Conservation (phyloP, 2,329 filamentous ascomycete genomes). For the Fusarium nelsonii region DNA sequence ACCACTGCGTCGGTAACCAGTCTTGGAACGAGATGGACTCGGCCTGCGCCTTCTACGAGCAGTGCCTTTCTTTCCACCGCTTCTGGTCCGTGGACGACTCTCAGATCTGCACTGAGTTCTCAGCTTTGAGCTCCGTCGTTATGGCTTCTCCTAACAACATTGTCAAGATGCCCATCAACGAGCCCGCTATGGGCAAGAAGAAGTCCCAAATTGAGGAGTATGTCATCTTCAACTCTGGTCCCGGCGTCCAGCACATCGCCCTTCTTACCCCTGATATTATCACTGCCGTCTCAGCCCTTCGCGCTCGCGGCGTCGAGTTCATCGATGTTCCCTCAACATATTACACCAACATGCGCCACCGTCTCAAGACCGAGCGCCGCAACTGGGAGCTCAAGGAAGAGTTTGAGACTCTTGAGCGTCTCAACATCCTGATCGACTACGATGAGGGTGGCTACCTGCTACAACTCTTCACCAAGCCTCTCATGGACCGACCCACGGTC, state of each 20-base stretch:
- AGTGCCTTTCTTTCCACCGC: constrained; percentile 90
- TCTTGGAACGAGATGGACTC: constrained; percentile 89
- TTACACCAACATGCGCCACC: constrained; percentile 80
- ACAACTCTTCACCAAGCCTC: constrained; percentile 83
- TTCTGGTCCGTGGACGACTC: constrained; percentile 98
- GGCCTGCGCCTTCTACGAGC: constrained; percentile 82
- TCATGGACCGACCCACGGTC: constrained; percentile 94
- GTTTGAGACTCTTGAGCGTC: constrained; percentile 77
- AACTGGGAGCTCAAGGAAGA: constrained; percentile 79
- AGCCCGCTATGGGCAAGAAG: constrained; percentile 90
- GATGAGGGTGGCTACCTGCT: constrained; percentile 90
- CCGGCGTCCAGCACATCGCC: constrained; percentile 94
- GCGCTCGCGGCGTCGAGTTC: constrained; percentile 91
- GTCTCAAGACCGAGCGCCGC: constrained; percentile 74
- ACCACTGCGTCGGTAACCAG: constrained; percentile 98
- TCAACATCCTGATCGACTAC: constrained; percentile 95
- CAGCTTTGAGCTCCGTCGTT: constrained; percentile 87
- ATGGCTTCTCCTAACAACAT: constrained; percentile 87
- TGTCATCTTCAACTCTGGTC: constrained; percentile 88
- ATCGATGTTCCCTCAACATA: constrained; percentile 90
- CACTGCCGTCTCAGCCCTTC: constrained; percentile 78
- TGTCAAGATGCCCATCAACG: constrained; percentile 99
- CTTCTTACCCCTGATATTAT: constrained; percentile 87
- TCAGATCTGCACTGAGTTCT: constrained; percentile 93
- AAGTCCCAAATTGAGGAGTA: constrained; percentile 96